Percentiles rank a stretch among this genome's conserved stretches.
These are phyloP conservation scores for Silene latifolia DNA, from an alignment of 148 eudicot genomes.

Conservation along the genomic window DNA sequence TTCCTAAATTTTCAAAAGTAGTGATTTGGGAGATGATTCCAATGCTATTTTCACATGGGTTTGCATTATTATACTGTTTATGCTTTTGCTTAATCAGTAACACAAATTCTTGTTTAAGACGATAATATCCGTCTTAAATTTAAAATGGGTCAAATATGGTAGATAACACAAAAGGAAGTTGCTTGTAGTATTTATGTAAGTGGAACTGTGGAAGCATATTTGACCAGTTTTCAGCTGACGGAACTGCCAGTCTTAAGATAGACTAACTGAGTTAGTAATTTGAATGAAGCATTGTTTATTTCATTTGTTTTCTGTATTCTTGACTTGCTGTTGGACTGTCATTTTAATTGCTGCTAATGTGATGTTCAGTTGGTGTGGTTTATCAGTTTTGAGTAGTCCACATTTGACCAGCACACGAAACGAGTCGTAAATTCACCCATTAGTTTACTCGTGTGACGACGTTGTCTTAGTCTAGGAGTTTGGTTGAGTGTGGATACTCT, in stretches of 20 bases:
- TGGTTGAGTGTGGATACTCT: neutral
- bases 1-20: conserved; percentile 12
- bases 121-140: no score
- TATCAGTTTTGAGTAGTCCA: conserved; percentile 33
- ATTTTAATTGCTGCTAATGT: conserved; percentile 24
- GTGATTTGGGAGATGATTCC: conserved; percentile 23
- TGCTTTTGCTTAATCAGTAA: conserved; percentile 16
- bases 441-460: conserved; percentile 25
- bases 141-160: no score
- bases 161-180: no score
- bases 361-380: conserved; percentile 36
- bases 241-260: no score
- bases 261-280: neutral
- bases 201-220: no score
- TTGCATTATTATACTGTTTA: conserved; percentile 11
- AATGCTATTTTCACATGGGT: conserved; percentile 32
- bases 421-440: conserved; percentile 19
- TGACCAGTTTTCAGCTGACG: no score
- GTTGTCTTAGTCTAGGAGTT: no score
- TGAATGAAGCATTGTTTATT: conserved; percentile 1
- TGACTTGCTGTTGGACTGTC: conserved; percentile 12
- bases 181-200: no score
- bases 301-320: conserved; percentile 23
- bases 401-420: conserved; percentile 46
- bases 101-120: no score